These are phyloP conservation scores for Ogataea paradorogensis DNA, from an alignment of 805 yeast species.

Conservation along the genomic window DNA sequence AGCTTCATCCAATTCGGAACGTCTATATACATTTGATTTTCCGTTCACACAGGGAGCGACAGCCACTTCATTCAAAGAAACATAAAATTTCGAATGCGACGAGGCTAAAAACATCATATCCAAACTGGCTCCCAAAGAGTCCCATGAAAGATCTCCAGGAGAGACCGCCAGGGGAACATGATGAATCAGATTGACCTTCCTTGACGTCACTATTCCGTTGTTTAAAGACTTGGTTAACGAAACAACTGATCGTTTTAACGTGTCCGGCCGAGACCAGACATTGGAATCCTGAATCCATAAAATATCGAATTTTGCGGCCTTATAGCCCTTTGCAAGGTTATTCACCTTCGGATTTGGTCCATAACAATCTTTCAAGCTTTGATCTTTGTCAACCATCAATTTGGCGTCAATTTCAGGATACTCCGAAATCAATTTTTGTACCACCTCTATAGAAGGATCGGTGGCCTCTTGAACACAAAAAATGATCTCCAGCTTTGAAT, in stretches of 20 bases:
- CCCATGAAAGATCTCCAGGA: slow-evolving; percentile 10
- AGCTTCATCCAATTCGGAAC: slow-evolving; percentile 59
- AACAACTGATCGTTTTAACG: slow-evolving; percentile 61
- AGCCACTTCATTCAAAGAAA: slow-evolving; percentile 67
- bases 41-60: slow-evolving; percentile 92
- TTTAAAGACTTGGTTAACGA: slow-evolving; percentile 48
- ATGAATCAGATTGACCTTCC: slow-evolving; percentile 67
- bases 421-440: slow-evolving; percentile 44
- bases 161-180: slow-evolving; percentile 71
- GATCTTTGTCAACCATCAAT: slow-evolving; percentile 48
- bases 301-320: slow-evolving; percentile 63
- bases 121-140: slow-evolving; percentile 57
- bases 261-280: slow-evolving; percentile 69
- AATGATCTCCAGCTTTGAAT: slow-evolving; percentile 57
- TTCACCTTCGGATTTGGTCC: slow-evolving; percentile 92
- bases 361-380: slow-evolving; percentile 40
- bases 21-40: slow-evolving; percentile 74
- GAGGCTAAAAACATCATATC: slow-evolving; percentile 86
- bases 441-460: slow-evolving; percentile 67
- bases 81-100: slow-evolving; percentile 82
- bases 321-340: slow-evolving; percentile 79
- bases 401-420: slow-evolving; percentile 59
- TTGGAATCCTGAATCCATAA: slow-evolving; percentile 86
- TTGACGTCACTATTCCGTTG: slow-evolving; percentile 41
- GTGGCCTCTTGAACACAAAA: slow-evolving; percentile 65